Base-by-base conservation (phyloP, 2,329 filamentous ascomycete species). In the Penicillium sp. region DNA sequence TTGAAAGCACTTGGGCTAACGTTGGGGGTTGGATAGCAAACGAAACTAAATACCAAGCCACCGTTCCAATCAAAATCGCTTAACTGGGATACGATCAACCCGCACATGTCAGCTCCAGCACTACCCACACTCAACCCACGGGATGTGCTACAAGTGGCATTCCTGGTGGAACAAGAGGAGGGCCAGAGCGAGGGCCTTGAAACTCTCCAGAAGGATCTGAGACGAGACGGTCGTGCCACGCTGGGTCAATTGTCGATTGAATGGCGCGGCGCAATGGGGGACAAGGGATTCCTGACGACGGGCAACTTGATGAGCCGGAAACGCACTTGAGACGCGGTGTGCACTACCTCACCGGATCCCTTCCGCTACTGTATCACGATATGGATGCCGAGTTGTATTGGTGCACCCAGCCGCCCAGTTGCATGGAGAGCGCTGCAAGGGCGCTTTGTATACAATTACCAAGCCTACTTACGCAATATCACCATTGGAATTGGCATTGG, bases 221-320 rank as follows among this genome's bases (percentile, higher is more conserved):
- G 74, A 38, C 73, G 74, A 32, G 74, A 78, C 57, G 76, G 76
- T 16, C 77, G 80, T 57, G 77, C 89, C 35, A 78, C 87, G 18
- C 85, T 97, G 68, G 93, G 92, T 5, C 86, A 94, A 59, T 74
- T 97, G 61, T 87, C 86, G 40, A 89, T 97, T 55, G 88, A 90
- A 51, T 99, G 94, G 94, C 82, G 90, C 59, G 88, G 89, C 35
- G 84, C 89, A 58, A 92, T 97, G 88, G 94, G 94, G 0, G 94
- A 93, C 74, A 83, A 84, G 64, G 94, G 94, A 0, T 92, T 86
- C 64, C 77, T 99, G 68, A 91, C 87, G 41, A 99, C 94, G 7
- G 92, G 92, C 9, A 93, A 88, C 79, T 76, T 96, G 48, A 67
- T 78, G 62, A 78, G 75, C 27, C 72, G 76, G 61, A 75, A 72